Evolutionary conservation across 495 filamentous ascomycete species (phyloP).

Genomic region (Penicillium waksmanii): DNA sequence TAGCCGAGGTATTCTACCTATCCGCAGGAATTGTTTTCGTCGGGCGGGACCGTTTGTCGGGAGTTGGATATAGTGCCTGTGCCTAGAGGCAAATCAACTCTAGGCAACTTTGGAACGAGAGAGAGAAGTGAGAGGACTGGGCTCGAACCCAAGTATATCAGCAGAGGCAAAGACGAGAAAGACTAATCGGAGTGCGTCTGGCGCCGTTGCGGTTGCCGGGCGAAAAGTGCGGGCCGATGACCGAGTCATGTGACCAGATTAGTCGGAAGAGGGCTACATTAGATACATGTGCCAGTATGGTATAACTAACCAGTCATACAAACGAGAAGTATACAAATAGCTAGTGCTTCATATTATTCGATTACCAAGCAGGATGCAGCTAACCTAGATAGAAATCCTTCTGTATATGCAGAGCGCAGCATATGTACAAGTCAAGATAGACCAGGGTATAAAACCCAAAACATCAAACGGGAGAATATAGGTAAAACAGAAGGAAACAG

Average conservation of each 20-base stretch:
- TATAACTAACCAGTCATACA: not conserved
- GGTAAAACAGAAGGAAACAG: not conserved
- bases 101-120: not conserved
- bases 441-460: constrained; percentile 7
- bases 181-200: constrained; percentile 1
- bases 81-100: too few relatives aligned
- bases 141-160: not conserved
- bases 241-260: constrained; percentile 37
- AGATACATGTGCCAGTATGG: not conserved
- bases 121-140: not conserved
- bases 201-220: not conserved
- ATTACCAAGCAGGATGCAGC: not conserved
- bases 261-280: not conserved
- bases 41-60: constrained; percentile 11
- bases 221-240: constrained; percentile 15
- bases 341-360: too few relatives aligned
- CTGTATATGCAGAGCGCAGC: constrained; percentile 2
- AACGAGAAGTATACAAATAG: too few relatives aligned
- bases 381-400: not conserved
- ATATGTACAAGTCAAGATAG: constrained; percentile 6
- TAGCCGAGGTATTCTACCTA: constrained; percentile 36
- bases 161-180: not conserved
- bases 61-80: too few relatives aligned
- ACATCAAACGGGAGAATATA: constrained; percentile 3
- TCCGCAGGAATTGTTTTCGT: constrained; percentile 26